Percentiles rank a stretch among this genome's conserved stretches.
Evolutionary conservation across 257 asterid species (phyloP).

Genomic region (Solanum gandarillasii): DNA sequence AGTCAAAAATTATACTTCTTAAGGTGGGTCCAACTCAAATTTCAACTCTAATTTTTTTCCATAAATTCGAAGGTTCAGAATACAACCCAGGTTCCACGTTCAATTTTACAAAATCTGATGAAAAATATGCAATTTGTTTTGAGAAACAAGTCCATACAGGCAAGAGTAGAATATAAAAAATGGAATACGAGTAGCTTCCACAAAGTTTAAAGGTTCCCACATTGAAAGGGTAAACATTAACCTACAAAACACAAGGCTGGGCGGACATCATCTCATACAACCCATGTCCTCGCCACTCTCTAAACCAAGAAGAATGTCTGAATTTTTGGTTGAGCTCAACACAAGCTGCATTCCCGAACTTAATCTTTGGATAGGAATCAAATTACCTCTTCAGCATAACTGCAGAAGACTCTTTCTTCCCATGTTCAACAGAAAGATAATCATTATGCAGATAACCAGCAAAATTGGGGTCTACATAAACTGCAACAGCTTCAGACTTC

Average conservation of each 20-base stretch:
- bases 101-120: background rate
- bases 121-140: background rate
- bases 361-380: background rate
- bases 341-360: background rate
- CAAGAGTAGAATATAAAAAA: background rate
- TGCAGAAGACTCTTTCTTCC: slow-evolving; percentile 60
- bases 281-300: background rate
- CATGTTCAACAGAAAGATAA: slow-evolving; percentile 61
- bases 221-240: background rate
- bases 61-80: background rate
- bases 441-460: slow-evolving; percentile 66
- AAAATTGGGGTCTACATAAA: slow-evolving; percentile 85
- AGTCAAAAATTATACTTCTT: background rate
- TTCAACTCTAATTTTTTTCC: background rate
- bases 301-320: background rate
- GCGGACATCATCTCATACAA: background rate
- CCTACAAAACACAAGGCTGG: background rate
- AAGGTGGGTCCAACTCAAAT: background rate
- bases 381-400: slow-evolving; percentile 67
- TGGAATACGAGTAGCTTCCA: background rate
- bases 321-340: background rate
- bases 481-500: slow-evolving; percentile 86
- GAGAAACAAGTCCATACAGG: background rate
- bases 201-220: background rate
- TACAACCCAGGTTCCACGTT: background rate